Conservation (phyloP, 108 stramenopile genomes). For the Nitzschia inconspicua region DNA sequence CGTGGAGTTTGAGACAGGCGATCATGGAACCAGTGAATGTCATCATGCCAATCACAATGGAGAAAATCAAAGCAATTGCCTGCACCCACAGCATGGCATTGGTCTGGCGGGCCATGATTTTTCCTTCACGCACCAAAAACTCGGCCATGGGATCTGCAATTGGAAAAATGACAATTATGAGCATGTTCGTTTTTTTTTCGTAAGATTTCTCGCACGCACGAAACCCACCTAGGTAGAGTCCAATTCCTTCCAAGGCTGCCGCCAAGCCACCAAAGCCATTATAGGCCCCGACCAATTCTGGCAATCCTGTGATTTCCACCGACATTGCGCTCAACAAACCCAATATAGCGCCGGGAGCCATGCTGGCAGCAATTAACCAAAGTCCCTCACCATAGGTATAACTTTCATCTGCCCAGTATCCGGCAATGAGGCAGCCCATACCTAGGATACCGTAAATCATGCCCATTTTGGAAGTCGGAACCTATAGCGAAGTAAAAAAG, state of each 20-base stretch:
- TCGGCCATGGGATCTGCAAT: constrained; percentile 48
- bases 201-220: too few relatives aligned
- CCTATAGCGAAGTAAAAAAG: constrained; percentile 2
- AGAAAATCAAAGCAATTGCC: constrained; percentile 44
- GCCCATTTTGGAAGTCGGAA: constrained; percentile 53
- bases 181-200: too few relatives aligned
- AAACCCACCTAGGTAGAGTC: constrained; percentile 46
- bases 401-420: constrained; percentile 44
- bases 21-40: constrained; percentile 86
- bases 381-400: constrained; percentile 50
- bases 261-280: constrained; percentile 60
- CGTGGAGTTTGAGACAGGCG: constrained; percentile 80
- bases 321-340: constrained; percentile 39
- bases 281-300: constrained; percentile 56
- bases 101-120: constrained; percentile 24
- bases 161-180: too few relatives aligned
- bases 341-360: constrained; percentile 45
- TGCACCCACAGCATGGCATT: constrained; percentile 61
- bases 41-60: constrained; percentile 73
- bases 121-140: constrained; percentile 31
- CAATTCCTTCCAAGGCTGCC: constrained; percentile 47
- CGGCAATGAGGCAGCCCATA: constrained; percentile 41
- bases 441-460: constrained; percentile 54
- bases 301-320: constrained; percentile 47
- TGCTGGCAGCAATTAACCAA: constrained; percentile 51